phyloP scores from a whole-genome alignment of 352 stramenopile species.

The Phytophthora cryptogea region DNA sequence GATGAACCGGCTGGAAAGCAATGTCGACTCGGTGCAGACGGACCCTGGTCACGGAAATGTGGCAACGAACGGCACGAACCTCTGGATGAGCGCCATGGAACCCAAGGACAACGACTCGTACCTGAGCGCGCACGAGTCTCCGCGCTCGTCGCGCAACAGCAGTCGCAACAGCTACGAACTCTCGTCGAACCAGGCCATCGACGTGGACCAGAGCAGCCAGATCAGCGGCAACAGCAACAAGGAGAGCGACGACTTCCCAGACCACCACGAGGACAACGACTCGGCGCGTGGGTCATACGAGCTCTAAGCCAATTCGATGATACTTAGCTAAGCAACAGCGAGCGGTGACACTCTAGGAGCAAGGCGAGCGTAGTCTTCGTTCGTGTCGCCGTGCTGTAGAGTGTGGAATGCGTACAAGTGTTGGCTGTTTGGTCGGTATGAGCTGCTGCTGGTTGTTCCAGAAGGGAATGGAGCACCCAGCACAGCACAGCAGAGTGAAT shows the following conservation, averaged over 20 bases:
- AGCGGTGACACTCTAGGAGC: conserved; percentile 14
- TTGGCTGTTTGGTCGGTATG: conserved; percentile 28
- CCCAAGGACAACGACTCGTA: conserved; percentile 79
- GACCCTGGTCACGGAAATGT: conserved; percentile 13
- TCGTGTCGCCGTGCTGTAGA: conserved; percentile 13
- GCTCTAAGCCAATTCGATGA: conserved; percentile 49
- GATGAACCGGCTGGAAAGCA: conserved; percentile 31
- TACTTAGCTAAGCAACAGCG: conserved; percentile 25
- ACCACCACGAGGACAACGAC: conserved; percentile 70
- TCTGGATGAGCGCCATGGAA: conserved; percentile 86
- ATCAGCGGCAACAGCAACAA: conserved; percentile 74
- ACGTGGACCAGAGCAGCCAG: conserved; percentile 70
- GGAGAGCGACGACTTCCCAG: conserved; percentile 68
- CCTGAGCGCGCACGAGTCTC: conserved; percentile 57
- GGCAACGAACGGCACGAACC: conserved; percentile 54
- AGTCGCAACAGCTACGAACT: conserved; percentile 73
- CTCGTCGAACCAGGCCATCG: conserved; percentile 26
- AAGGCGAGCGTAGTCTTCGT: conserved; percentile 33
- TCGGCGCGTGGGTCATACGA: conserved; percentile 81
- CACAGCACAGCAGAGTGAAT: conserved; percentile 12
- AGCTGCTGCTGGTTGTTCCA: conserved; percentile 24
- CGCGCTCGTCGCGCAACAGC: conserved; percentile 49
- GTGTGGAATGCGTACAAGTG: conserved; percentile 32
- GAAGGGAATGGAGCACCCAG: conserved; percentile 29
- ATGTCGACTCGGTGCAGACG: conserved; percentile 34